phyloP scores from a whole-genome alignment of 2,329 filamentous ascomycete genomes.

The Stagonosporopsis rhizophila region DNA sequence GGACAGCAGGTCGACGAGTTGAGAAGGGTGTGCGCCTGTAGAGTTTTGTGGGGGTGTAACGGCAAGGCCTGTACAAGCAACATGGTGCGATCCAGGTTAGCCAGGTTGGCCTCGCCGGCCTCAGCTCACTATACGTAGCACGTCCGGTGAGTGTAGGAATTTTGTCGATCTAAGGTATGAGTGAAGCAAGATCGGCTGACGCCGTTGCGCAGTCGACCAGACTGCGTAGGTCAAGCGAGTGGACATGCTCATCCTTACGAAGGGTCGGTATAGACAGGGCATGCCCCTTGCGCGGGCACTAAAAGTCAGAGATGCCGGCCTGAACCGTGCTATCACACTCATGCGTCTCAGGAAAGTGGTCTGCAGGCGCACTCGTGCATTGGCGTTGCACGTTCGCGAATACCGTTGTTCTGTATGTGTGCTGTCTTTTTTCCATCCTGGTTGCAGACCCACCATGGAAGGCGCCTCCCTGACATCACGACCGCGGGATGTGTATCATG shows the following conservation, averaged over 20 bases:
- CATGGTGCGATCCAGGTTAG: neutral
- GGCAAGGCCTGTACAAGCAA: neutral
- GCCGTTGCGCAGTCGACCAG: neutral
- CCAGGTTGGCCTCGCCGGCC: neutral
- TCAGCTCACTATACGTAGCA: neutral
- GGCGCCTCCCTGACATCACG: constrained; percentile 11
- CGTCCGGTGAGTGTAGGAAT: neutral
- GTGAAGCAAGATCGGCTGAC: neutral
- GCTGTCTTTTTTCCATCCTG: neutral
- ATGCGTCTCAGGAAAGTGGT: constrained; percentile 3
- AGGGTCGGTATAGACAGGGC: constrained; percentile 7
- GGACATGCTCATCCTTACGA: neutral
- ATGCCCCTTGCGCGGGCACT: neutral
- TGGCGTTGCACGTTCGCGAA: constrained; percentile 10
- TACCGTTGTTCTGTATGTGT: constrained; percentile 1
- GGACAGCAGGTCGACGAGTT: neutral
- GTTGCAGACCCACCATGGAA: constrained; percentile 5
- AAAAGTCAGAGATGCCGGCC: neutral
- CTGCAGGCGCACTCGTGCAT: constrained; percentile 13
- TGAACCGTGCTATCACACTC: constrained; percentile 4
- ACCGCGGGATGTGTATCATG: neutral
- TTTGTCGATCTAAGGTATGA: neutral
- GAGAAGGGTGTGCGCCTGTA: neutral
- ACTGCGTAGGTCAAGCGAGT: constrained; percentile 3
- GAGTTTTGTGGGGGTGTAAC: neutral